Evolutionary conservation across 2,329 filamentous ascomycete species (phyloP).

Genomic region (Cercospora citrullina): DNA sequence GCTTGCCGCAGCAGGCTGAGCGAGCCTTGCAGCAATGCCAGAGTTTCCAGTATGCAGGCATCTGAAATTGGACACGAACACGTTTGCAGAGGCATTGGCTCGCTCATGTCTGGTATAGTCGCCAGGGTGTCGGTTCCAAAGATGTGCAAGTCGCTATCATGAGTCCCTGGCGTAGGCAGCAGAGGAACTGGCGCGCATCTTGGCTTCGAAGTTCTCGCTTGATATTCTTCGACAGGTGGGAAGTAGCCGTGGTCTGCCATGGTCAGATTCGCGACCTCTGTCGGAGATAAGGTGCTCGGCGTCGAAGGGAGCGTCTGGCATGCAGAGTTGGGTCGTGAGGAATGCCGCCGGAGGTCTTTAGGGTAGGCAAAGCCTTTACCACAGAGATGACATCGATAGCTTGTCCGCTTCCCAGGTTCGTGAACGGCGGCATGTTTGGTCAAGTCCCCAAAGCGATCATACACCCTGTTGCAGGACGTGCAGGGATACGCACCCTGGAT

Average conservation of each 20-base stretch:
- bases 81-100: background rate
- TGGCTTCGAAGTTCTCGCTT: background rate
- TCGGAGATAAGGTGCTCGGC: slow-evolving; percentile 1
- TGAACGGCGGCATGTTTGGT: slow-evolving; percentile 1
- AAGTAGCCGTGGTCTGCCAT: slow-evolving; percentile 11
- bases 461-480: background rate
- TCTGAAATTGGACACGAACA: slow-evolving; percentile 9
- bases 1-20: slow-evolving; percentile 1
- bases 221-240: slow-evolving; percentile 3
- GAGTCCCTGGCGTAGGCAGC: slow-evolving; percentile 4
- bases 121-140: background rate
- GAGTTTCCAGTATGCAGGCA: slow-evolving; percentile 7
- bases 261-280: background rate
- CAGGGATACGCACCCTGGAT: slow-evolving; percentile 3
- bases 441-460: background rate
- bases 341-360: background rate
- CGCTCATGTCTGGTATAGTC: slow-evolving; percentile 8
- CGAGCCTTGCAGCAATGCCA: slow-evolving; percentile 12
- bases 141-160: background rate
- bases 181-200: background rate
- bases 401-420: slow-evolving; percentile 5
- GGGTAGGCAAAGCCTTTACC: background rate
- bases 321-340: slow-evolving; percentile 3
- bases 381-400: slow-evolving; percentile 5
- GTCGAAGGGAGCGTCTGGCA: slow-evolving; percentile 3